These are phyloP conservation scores for Auriscalpium microsporum DNA, from an alignment of 768 basidiomycete species.

Conservation along the genomic window DNA sequence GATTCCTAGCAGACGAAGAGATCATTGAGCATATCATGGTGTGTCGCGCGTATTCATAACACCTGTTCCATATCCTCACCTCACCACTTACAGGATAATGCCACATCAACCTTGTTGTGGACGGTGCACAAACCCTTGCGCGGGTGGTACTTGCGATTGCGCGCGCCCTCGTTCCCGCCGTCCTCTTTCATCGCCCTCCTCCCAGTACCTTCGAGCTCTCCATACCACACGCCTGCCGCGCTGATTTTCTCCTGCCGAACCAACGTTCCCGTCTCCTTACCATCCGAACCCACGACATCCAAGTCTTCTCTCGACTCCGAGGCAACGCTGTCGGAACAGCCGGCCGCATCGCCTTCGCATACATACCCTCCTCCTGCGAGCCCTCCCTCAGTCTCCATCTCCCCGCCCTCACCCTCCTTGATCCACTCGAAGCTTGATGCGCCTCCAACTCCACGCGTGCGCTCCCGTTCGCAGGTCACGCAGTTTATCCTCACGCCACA, in stretches of 20 bases:
- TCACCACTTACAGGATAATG: conserved; percentile 43
- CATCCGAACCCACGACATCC: conserved; percentile 1
- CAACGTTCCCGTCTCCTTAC: conserved; percentile 7
- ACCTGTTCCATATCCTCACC: background rate
- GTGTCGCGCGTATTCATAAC: conserved; percentile 20
- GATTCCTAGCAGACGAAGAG: conserved; percentile 63
- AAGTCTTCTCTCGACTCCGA: conserved; percentile 22
- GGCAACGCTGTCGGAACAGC: conserved; percentile 19
- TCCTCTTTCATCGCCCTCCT: conserved; percentile 28
- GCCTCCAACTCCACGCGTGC: conserved; percentile 8
- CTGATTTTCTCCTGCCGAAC: conserved; percentile 30
- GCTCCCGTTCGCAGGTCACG: conserved; percentile 9
- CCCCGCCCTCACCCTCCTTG: conserved; percentile 22
- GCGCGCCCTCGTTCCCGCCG: conserved; percentile 62
- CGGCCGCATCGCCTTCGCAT: conserved; percentile 18
- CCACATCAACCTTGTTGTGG: conserved; percentile 61
- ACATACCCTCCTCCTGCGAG: conserved; percentile 30
- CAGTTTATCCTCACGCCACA: conserved; percentile 28
- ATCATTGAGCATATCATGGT: conserved; percentile 71
- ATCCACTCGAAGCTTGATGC: conserved; percentile 24
- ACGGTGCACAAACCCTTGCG: conserved; percentile 70
- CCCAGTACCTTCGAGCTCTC: conserved; percentile 24
- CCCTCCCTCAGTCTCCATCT: conserved; percentile 18
- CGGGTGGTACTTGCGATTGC: conserved; percentile 80
- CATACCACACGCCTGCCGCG: conserved; percentile 24